These are phyloP conservation scores for Penicillium mononematosum DNA, from an alignment of 495 filamentous ascomycete species.

Conservation along the genomic window DNA sequence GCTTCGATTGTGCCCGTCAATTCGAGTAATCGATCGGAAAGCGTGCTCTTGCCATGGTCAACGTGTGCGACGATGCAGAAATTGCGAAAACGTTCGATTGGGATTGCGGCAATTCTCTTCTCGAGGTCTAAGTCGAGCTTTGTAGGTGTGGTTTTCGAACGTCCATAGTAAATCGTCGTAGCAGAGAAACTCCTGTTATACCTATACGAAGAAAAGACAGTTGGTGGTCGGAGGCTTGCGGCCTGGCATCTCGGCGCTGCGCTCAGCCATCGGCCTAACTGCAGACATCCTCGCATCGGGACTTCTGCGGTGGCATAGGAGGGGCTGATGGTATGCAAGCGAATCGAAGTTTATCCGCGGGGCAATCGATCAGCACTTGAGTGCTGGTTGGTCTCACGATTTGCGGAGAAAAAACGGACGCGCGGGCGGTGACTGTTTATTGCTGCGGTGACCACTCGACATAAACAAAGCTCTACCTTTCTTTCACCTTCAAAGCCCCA, in stretches of 20 bases:
- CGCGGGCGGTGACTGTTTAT: conserved; percentile 30
- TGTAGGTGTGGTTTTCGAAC: conserved; percentile 25
- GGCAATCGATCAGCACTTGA: background rate
- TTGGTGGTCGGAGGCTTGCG: conserved; percentile 38
- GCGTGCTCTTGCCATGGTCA: conserved; percentile 96
- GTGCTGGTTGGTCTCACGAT: conserved; percentile 3
- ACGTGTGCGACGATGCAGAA: conserved; percentile 98
- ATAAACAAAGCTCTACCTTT: conserved; percentile 40
- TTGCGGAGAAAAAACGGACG: conserved; percentile 33
- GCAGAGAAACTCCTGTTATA: conserved; percentile 41
- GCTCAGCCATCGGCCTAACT: conserved; percentile 52
- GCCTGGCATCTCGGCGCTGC: conserved; percentile 40
- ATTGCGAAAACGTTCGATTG: conserved; percentile 88
- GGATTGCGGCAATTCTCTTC: conserved; percentile 78
- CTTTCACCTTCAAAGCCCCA: conserved; percentile 10
- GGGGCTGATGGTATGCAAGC: conserved; percentile 10
- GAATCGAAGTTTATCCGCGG: background rate
- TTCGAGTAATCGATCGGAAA: conserved; percentile 88
- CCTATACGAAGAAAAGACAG: conserved; percentile 22
- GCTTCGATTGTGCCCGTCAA: conserved; percentile 89
- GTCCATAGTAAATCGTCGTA: conserved; percentile 36
- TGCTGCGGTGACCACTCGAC: conserved; percentile 15
- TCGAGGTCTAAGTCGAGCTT: conserved; percentile 61
- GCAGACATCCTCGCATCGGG: conserved; percentile 59
- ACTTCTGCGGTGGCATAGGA: conserved; percentile 44